Conservation (phyloP, 2,329 filamentous ascomycete genomes). For the Chalaropsis thielavioides region DNA sequence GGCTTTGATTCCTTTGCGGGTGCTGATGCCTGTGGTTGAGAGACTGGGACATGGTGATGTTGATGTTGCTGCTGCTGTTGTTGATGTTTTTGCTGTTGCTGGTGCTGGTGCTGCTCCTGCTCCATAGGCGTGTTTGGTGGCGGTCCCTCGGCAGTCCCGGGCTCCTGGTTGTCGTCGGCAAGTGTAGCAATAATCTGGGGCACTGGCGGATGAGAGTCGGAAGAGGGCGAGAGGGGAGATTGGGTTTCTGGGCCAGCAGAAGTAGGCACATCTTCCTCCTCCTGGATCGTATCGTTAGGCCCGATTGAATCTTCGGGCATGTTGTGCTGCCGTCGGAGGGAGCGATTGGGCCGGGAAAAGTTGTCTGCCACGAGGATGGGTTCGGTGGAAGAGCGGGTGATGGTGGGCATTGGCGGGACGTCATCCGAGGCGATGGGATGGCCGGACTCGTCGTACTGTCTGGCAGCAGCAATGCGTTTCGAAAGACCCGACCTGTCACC, state of each 20-base stretch:
- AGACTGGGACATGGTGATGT: background rate
- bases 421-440: constrained; percentile 26
- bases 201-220: constrained; percentile 25
- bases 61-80: constrained; percentile 7
- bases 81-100: background rate
- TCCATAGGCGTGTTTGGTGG: background rate
- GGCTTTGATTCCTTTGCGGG: constrained; percentile 10
- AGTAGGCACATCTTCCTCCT: constrained; percentile 3
- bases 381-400: constrained; percentile 56
- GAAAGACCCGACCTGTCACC: constrained; percentile 63
- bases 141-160: background rate
- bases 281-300: constrained; percentile 2
- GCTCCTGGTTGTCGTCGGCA: constrained; percentile 23
- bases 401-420: constrained; percentile 26
- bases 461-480: constrained; percentile 43
- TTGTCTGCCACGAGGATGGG: constrained; percentile 40
- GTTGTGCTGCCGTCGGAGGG: constrained; percentile 35
- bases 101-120: background rate
- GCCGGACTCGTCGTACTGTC: constrained; percentile 12
- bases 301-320: constrained; percentile 32
- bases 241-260: background rate
- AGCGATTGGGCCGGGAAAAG: constrained; percentile 44
- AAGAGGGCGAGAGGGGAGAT: constrained; percentile 15
- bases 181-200: constrained; percentile 54
- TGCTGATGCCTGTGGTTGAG: constrained; percentile 12